Evolutionary conservation across 2,329 filamentous ascomycete genomes (phyloP).

Genomic region (Phialophora verrucosa): DNA sequence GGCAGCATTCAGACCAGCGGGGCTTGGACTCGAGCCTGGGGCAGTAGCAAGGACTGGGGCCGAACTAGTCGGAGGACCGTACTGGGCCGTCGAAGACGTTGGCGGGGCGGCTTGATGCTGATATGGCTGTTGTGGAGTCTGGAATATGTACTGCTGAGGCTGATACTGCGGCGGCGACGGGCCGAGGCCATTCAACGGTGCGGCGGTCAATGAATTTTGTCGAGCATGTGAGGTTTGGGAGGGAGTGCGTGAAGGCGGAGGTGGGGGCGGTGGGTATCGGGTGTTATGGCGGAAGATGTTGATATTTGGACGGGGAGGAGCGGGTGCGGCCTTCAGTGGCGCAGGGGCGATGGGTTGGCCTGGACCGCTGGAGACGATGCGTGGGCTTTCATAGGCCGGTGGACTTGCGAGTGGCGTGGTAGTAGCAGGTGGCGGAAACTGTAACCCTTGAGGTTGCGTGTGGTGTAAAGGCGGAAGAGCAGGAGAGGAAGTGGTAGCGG

Average conservation of each 20-base stretch:
- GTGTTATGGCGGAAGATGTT: constrained; percentile 26
- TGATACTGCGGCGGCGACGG: constrained; percentile 2
- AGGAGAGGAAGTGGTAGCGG: constrained; percentile 11
- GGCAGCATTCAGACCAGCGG: background rate
- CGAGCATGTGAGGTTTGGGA: background rate
- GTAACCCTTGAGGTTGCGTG: background rate
- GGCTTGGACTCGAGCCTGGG: background rate
- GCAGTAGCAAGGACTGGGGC: background rate
- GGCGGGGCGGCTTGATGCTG: constrained; percentile 32
- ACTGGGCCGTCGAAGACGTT: constrained; percentile 12
- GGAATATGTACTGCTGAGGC: constrained; percentile 34
- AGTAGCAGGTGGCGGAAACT: background rate
- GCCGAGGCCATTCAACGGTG: background rate
- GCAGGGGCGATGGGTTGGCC: constrained; percentile 35
- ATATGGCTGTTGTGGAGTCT: constrained; percentile 32
- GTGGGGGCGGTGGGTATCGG: background rate
- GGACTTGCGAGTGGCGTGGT: background rate
- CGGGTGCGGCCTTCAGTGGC: constrained; percentile 22
- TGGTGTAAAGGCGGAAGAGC: constrained; percentile 11
- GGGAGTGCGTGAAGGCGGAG: background rate
- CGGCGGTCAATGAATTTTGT: constrained; percentile 1
- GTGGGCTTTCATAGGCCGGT: background rate
- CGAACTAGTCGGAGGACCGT: constrained; percentile 2
- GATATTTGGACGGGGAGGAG: constrained; percentile 9
- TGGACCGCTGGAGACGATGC: constrained; percentile 22